These are phyloP conservation scores for Noccaea bulbosa DNA, from an alignment of 345 rosid genomes.

Conservation along the genomic window DNA sequence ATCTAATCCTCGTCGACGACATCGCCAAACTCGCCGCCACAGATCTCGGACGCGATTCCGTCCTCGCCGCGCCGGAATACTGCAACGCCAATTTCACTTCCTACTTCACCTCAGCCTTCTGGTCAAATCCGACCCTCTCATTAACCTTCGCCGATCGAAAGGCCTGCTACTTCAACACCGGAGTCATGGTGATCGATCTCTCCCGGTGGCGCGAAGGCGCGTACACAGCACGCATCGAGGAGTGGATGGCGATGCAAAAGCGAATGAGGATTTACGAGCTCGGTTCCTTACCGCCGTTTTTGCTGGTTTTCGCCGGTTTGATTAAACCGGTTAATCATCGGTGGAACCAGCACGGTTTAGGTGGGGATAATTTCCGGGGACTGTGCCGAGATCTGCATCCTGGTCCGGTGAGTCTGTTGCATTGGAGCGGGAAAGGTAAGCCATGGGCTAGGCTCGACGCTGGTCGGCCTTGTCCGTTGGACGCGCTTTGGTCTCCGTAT, in stretches of 20 bases:
- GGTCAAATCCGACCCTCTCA: slow-evolving; percentile 73
- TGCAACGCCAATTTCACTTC: slow-evolving; percentile 93
- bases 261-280: slow-evolving; percentile 72
- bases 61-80: slow-evolving; percentile 92
- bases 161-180: slow-evolving; percentile 82
- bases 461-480: slow-evolving; percentile 66
- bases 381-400: slow-evolving; percentile 64
- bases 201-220: slow-evolving; percentile 78
- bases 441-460: slow-evolving; percentile 73
- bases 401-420: slow-evolving; percentile 66
- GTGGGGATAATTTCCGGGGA: slow-evolving; percentile 66
- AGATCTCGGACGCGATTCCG: slow-evolving; percentile 55
- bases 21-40: slow-evolving; percentile 73
- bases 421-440: slow-evolving; percentile 80
- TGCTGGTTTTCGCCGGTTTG: slow-evolving; percentile 70
- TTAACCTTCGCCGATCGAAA: slow-evolving; percentile 60
- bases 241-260: slow-evolving; percentile 88
- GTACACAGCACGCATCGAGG: slow-evolving; percentile 72
- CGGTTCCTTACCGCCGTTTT: slow-evolving; percentile 81
- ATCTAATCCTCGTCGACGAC: slow-evolving; percentile 87
- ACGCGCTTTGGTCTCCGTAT: slow-evolving; percentile 66
- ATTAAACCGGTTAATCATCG: slow-evolving; percentile 75
- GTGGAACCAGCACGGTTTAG: slow-evolving; percentile 84
- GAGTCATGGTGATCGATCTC: slow-evolving; percentile 93
- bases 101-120: slow-evolving; percentile 71